Percentiles rank a stretch among this genome's conserved stretches.
These are phyloP conservation scores for Pseudogymnoascus sp. DNA, from an alignment of 2,329 filamentous ascomycete species.

Conservation along the genomic window DNA sequence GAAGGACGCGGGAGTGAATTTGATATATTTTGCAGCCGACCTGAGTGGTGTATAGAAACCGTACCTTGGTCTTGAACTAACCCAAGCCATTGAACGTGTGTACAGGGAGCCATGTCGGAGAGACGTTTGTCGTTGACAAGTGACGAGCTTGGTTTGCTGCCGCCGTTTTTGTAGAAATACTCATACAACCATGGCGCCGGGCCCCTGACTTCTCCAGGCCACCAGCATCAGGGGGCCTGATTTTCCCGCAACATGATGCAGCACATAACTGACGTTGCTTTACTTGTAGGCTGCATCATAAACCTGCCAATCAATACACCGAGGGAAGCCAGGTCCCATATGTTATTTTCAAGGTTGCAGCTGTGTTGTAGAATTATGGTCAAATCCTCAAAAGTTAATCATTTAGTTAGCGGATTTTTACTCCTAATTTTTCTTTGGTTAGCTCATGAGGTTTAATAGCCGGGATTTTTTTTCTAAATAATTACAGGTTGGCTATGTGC, in stretches of 20 bases:
- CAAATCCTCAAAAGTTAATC: too few relatives aligned
- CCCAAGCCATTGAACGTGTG: not conserved
- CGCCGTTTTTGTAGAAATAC: not conserved
- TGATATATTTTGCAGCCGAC: constrained; percentile 14
- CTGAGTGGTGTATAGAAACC: constrained; percentile 9
- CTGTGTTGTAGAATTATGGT: not conserved
- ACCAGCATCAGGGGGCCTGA: not conserved
- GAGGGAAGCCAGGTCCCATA: not conserved
- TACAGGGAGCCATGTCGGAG: not conserved
- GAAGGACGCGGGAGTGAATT: constrained; percentile 12
- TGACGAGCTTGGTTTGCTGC: not conserved
- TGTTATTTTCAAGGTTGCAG: not conserved
- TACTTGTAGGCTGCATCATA: not conserved
- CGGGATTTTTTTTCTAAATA: too few relatives aligned
- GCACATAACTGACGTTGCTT: not conserved
- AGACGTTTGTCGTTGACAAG: not conserved
- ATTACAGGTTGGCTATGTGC: too few relatives aligned
- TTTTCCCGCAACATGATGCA: not conserved
- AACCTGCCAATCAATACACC: not conserved
- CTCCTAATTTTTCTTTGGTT: too few relatives aligned
- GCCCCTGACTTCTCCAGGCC: not conserved
- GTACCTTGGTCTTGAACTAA: not conserved
- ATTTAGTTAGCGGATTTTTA: too few relatives aligned
- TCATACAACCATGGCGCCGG: not conserved
- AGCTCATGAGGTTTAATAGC: too few relatives aligned